Evolutionary conservation across 2,329 filamentous ascomycete genomes (phyloP), one percentile per base, ranked within the genome.

Genomic region (Fusarium duplospermum): DNA sequence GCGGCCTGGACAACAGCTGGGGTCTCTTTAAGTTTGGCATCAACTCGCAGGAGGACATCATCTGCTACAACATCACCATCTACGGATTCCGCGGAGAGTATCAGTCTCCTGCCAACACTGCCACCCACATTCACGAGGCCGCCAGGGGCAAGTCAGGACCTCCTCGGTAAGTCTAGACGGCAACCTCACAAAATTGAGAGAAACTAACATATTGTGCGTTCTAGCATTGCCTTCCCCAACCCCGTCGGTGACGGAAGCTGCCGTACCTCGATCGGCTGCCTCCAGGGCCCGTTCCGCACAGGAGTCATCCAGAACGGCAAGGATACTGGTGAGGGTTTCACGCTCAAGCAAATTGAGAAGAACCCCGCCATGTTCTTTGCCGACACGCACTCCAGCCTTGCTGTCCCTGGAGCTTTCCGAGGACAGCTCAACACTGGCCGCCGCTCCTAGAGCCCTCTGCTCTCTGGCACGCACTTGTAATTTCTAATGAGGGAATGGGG

Each of bases 51-150:
- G 80, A 83, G 35, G 80, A 86, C 62, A 74, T 82, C 62, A 85
- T 86, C 71, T 86, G 84, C 81, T 85, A 84, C 79, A 86, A 89
- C 81, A 89, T 89, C 79, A 87, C 83, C 40, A 81, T 89, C 54
- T 78, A 82, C 50, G 83, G 82, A 68, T 87, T 89, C 77, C 82
- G 81, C 24, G 88, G 88, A 62, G 80, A 86, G 3, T 90, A 88
- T 77, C 76, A 84, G 73, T 89, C 87, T 9, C 82, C 84, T 0
- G 88, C 88, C 50, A 74, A 79, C 31, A 88, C 87, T 8, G 86
- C 88, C 20, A 90, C 88, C 2, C 88, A 90, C 79, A 87, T 90
- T 71, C 88, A 90, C 80, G 81, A 89, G 78, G 87, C 81, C 8
- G 77, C 74, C 24, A 81, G 80, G 65, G 87, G 87, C 70, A 80